Conservation (phyloP, 257 asterid species). For the Voacanga thouarsii region DNA sequence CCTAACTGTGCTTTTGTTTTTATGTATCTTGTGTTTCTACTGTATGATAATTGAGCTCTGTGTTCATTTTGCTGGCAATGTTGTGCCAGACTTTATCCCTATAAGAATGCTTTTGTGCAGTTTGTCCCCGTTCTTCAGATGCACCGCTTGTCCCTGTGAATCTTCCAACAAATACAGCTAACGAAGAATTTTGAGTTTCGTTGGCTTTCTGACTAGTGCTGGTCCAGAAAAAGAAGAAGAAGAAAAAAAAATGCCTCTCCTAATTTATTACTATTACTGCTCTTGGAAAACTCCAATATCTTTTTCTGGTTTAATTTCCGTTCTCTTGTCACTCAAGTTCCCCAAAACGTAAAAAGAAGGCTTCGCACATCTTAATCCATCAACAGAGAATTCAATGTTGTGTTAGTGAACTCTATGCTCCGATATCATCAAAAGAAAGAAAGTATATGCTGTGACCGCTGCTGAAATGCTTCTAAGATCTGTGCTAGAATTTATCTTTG, state of each 20-base stretch:
- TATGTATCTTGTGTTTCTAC: neutral
- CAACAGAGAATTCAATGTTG: neutral
- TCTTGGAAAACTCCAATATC: neutral
- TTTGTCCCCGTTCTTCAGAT: too few relatives aligned
- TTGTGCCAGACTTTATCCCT: neutral
- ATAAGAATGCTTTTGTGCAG: neutral
- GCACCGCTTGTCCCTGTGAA: neutral
- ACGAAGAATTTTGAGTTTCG: neutral
- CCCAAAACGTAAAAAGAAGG: neutral
- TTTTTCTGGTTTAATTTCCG: neutral
- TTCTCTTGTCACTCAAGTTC: neutral
- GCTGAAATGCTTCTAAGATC: neutral
- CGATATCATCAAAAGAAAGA: too few relatives aligned
- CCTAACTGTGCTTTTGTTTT: neutral
- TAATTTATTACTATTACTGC: neutral
- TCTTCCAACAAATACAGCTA: neutral
- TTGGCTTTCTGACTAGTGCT: neutral
- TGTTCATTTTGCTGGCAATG: neutral
- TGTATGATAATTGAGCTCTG: neutral
- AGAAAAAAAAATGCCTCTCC: neutral
- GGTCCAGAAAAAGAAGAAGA: neutral
- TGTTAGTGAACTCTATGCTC: neutral
- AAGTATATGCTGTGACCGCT: neutral
- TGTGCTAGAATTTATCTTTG: neutral
- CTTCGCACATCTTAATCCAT: neutral